Base-by-base conservation (phyloP, 2,329 filamentous ascomycete genomes). In the Penicillium frequentans region DNA sequence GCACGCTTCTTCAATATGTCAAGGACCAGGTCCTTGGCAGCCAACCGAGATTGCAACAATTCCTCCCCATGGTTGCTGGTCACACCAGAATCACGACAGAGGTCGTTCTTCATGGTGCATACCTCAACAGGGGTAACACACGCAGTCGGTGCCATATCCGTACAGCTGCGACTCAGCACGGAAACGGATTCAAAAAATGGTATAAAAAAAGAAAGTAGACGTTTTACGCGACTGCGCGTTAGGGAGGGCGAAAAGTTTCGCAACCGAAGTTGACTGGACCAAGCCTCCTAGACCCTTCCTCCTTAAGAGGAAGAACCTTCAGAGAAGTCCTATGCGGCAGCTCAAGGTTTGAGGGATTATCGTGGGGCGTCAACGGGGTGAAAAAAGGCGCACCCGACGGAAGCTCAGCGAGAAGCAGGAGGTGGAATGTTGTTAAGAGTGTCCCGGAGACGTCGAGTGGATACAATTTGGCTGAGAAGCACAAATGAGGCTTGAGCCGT, bases 271-370 rank as follows among this genome's bases (percentile, higher is more conserved):
- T 88, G 85, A 88, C 87, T 86, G 90, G 90, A 89, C 91, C 90
- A 91, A 90, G 91, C 89, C 91, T 93, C 89, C 90, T 91, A 90
- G 92, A 96, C 91, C 95, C 95, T 96, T 93, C 95, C 95, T 93
- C 93, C 79, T 82, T 83, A 82, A 95, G 93, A 96, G 93, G 93
- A 98, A 98, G 93, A 96, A 93, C 90, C 90, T 88, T 85, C 86
- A 86, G 88, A 88, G 86, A 86, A 88, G 90, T 96, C 90, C 91
- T 98, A 99, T 99, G 93, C 95, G 95, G 95, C 95, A 98, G 93
- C 91, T 96, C 90, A 85, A 80, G 78, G 80, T 79, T 79, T 84
- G 79, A 77, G 84, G 80, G 75, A 80, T 84, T 77, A 82, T 84
- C 66, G 74, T 75, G 65, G 65, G 70, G 66, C 64, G 72, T 71